Conservation (phyloP, 495 filamentous ascomycete species). For the Neurospora hispaniola region DNA sequence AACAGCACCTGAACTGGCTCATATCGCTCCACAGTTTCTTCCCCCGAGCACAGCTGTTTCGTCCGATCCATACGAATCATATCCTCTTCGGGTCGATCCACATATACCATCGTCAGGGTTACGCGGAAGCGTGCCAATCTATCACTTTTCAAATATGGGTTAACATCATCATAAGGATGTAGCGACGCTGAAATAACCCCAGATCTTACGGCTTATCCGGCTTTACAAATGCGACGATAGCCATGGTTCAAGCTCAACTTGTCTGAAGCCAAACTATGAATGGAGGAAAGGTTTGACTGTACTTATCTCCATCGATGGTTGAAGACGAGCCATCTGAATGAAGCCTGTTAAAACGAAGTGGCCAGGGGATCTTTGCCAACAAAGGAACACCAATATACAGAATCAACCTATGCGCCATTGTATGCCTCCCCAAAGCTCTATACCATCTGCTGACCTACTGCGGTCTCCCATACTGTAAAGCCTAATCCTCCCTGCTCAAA, state of each 20-base stretch:
- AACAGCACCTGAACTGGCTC: constrained; percentile 2
- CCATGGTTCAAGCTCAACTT: neutral
- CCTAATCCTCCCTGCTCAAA: constrained; percentile 14
- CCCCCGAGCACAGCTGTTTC: constrained; percentile 3
- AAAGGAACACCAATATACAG: neutral
- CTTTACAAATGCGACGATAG: neutral
- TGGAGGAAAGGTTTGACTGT: neutral
- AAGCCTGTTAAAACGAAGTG: neutral
- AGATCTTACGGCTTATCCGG: neutral
- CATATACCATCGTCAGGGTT: constrained; percentile 6
- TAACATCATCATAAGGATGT: neutral
- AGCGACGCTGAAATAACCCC: neutral
- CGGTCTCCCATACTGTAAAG: neutral
- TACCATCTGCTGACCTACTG: neutral
- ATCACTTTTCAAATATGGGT: constrained; percentile 9
- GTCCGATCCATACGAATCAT: constrained; percentile 15
- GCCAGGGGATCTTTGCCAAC: neutral
- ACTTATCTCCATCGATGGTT: neutral
- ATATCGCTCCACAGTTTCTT: constrained; percentile 15
- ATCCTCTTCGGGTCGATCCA: constrained; percentile 1
- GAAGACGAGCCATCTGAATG: neutral
- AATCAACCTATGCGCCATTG: neutral
- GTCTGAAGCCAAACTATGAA: neutral
- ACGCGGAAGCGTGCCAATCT: constrained; percentile 6
- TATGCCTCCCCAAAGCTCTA: neutral